Base-by-base conservation (phyloP, 345 rosid species). In the Dipteronia dyeriana region DNA sequence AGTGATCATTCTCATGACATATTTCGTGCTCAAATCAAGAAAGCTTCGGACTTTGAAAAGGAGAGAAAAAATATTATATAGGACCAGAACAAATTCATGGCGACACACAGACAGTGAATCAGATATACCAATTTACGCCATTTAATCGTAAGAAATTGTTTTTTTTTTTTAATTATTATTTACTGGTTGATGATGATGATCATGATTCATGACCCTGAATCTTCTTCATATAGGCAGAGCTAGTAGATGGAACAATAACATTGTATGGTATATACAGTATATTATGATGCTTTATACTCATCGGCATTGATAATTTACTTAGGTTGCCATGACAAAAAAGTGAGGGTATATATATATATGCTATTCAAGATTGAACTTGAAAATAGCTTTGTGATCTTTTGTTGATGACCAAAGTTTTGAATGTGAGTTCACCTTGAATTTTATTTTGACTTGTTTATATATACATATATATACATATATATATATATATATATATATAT, bases 91-190 rank as follows among this genome's bases (percentile, higher is more conserved):
- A 11, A 57, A 71, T 54, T 85, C 89, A 1, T 77, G 80, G 82
- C 71, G 72, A 60, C 79, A 82, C 2, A 82, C 97, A 0, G 96
- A 90, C 47, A 67, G 88, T 68, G 96, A 92, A 47, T 80, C 91
- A 0, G 99, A 91, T 78, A 86, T 91, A 9, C 83, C 91, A 51
- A 92, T 95, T 41, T 95, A 93, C 73, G 98, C 98, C 31, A 87
- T 95, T 57, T 95, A 79, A 91, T 76, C 7, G 14, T 13, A 13
- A 3, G 38, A 34, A 34, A 31, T 4, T 31, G 4, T 34, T 34
- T 34, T 34, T 34, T 34, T 34, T 34, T 34, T 34, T 34, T 34
- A 3, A 3, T 31, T 31, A 3, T 31, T 31, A 2, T 1, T 31
- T 3, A 31, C 38, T 34, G 38, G 38, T 34, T 34, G 38, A 31